These are phyloP conservation scores for Casuarina glauca DNA, from an alignment of 306 rosid genomes.

Conservation along the genomic window DNA sequence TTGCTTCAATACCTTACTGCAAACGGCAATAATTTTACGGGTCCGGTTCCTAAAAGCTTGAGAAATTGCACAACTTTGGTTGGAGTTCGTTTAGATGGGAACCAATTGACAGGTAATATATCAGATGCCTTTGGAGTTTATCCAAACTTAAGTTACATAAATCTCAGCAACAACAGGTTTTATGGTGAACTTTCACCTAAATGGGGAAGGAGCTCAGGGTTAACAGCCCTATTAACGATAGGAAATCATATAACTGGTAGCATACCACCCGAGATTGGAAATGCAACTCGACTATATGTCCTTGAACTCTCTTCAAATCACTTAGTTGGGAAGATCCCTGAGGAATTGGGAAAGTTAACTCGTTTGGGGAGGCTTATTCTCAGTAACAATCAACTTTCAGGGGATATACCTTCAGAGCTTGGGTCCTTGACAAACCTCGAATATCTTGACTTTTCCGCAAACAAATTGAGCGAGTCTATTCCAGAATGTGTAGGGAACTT, in stretches of 20 bases:
- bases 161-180: neutral
- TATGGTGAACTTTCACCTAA: conserved; percentile 16
- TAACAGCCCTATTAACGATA: neutral
- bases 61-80: neutral
- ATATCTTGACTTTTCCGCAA: conserved; percentile 8
- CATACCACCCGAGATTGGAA: conserved; percentile 6
- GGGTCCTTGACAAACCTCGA: conserved; percentile 6
- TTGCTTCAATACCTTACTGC: conserved; percentile 8
- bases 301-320: conserved; percentile 22
- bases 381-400: conserved; percentile 15
- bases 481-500: conserved; percentile 3
- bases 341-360: conserved; percentile 13
- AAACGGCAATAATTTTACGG: neutral
- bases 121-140: neutral
- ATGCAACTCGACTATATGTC: neutral
- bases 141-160: neutral
- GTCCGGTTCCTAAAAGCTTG: conserved; percentile 18
- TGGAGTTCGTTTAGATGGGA: conserved; percentile 15
- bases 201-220: neutral
- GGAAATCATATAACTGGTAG: conserved; percentile 11
- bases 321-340: conserved; percentile 4
- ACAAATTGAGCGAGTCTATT: conserved; percentile 1
- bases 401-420: neutral
- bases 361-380: conserved; percentile 18
- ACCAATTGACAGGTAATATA: conserved; percentile 10